Evolutionary conservation across 1,284 basidiomycete genomes (phyloP).

Genomic region (Gomphus sp.): DNA sequence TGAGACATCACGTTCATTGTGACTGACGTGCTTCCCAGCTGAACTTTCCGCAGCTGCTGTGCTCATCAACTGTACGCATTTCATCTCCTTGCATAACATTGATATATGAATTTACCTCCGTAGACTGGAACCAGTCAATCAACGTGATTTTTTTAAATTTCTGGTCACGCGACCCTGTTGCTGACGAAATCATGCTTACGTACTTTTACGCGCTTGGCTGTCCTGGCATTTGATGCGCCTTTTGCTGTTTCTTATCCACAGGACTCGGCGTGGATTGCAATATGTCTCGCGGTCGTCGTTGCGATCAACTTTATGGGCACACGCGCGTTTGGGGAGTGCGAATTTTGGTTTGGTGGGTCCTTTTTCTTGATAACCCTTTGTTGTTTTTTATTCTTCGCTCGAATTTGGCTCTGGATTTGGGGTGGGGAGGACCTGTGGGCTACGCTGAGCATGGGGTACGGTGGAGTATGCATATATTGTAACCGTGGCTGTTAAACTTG

Average conservation of each 20-base stretch:
- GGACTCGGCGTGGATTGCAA: conserved; percentile 30
- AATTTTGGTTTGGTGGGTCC: conserved; percentile 39
- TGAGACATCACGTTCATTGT: background rate
- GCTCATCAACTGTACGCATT: conserved; percentile 29
- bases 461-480: too few species aligned
- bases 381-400: background rate
- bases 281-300: conserved; percentile 34
- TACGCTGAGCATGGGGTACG: too few species aligned
- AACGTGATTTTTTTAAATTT: background rate
- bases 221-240: too few species aligned
- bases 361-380: background rate
- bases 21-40: conserved; percentile 16
- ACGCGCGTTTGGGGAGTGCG: conserved; percentile 52
- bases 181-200: too few species aligned
- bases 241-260: background rate
- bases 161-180: too few species aligned
- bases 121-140: conserved; percentile 6
- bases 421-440: too few species aligned
- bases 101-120: background rate
- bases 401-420: too few species aligned
- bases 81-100: conserved; percentile 10
- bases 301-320: conserved; percentile 46
- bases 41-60: conserved; percentile 29
- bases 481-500: too few species aligned
- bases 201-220: too few species aligned